Evolutionary conservation across 2,329 filamentous ascomycete species (phyloP), one percentile per base, ranked within the genome.

Genomic region (Rhynchosporium graminicola): DNA sequence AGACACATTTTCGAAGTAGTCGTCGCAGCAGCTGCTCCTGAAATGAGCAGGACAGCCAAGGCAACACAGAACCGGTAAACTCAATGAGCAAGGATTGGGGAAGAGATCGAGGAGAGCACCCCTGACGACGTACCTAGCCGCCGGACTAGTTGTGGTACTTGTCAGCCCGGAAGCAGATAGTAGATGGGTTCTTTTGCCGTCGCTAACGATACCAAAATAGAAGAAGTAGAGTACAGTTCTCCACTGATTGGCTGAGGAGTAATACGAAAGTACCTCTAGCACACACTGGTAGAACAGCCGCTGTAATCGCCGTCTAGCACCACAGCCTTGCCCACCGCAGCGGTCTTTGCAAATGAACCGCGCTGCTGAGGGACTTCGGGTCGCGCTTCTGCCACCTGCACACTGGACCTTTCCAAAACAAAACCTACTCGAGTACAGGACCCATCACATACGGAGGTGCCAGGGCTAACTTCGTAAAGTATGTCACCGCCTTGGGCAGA

Each of bases 281-380:
- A 20, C 20, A 20, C 20, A 20, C 20, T 20, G 20, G 29, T 36
- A 36, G 33, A 36, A 57, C 40, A 43, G 54, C 54, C 42, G 54
- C 54, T 20, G 13, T 57, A 57, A 57, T 57, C 54, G 54, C 47
- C 54, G 40, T 15, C 40, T 57, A 45, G 40, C 42, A 46, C 43
- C 43, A 46, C n/a, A 45, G 54, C 54, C 38, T 36, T 40, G 33
- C 51, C 51, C 36, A 20, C 20, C 15, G 12, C 33, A 40, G 42
- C 40, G 54, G 28, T 45, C 31, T 45, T 38, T 45, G 54, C 40
- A 57, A 40, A 57, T 57, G 38, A 57, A 57, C 54, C 54, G 54
- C 54, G 42, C 54, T 46, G 40, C 9, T 6, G 1, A 20, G 20
- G 31, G 52, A 36, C 31, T 56, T 43, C 26, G 42, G 48, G 28